phyloP scores from a whole-genome alignment of 2,329 filamentous ascomycete genomes.

The Neoarthrinium moseri region DNA sequence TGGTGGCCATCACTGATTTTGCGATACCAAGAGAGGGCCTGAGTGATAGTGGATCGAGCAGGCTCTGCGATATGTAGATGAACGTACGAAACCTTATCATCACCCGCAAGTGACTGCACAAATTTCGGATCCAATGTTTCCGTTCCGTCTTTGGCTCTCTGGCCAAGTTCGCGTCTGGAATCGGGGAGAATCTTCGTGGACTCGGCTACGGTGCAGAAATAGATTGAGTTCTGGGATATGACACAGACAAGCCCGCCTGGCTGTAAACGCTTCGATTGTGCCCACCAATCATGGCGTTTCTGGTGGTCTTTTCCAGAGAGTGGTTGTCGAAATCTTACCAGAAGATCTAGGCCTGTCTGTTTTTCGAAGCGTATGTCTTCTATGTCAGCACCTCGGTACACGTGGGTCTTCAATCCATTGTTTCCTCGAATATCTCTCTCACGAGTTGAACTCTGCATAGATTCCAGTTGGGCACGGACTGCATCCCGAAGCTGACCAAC shows the following conservation, averaged over 20 bases:
- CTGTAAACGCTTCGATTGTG: slow-evolving; percentile 44
- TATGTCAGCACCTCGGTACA: slow-evolving; percentile 33
- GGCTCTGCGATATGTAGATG: slow-evolving; percentile 28
- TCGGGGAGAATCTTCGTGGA: slow-evolving; percentile 19
- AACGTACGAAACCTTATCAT: slow-evolving; percentile 27
- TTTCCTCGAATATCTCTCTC: slow-evolving; percentile 13
- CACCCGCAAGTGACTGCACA: slow-evolving; percentile 28
- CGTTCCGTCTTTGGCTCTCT: background rate
- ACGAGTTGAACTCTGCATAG: slow-evolving; percentile 21
- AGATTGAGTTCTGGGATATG: slow-evolving; percentile 33
- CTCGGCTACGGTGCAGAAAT: slow-evolving; percentile 41
- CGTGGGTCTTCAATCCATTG: slow-evolving; percentile 31
- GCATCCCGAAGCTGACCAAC: slow-evolving; percentile 52
- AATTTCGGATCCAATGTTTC: background rate
- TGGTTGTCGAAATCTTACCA: slow-evolving; percentile 46
- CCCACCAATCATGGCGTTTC: slow-evolving; percentile 49
- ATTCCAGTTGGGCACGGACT: slow-evolving; percentile 38
- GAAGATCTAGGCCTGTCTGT: slow-evolving; percentile 40
- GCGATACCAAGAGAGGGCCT: slow-evolving; percentile 30
- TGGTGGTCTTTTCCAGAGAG: slow-evolving; percentile 16
- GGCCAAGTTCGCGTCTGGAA: slow-evolving; percentile 7
- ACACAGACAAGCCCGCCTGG: slow-evolving; percentile 50
- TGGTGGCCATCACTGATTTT: slow-evolving; percentile 10
- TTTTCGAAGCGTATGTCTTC: slow-evolving; percentile 32
- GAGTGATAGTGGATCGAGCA: slow-evolving; percentile 14